Evolutionary conservation across 768 basidiomycete genomes (phyloP), one percentile per base, ranked within the genome.

Genomic region (Termitomyces sp.): DNA sequence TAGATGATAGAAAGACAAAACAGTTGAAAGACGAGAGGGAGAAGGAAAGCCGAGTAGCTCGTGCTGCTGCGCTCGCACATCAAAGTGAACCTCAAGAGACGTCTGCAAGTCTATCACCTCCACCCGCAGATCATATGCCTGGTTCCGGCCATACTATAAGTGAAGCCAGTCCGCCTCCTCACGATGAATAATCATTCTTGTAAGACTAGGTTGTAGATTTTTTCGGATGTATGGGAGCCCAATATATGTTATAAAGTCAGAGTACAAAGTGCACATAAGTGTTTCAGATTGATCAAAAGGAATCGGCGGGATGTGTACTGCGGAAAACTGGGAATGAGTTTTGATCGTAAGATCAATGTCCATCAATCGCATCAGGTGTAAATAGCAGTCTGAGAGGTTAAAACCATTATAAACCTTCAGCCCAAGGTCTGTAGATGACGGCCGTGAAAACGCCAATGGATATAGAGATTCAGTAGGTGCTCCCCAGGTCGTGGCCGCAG

Each of bases 1-100:
- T 91, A 65, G 92, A 94, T 48, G 92, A 94, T 66, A 80, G 92
- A 52, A 86, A 77, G 65, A 70, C 73, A 1, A 86, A 84, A 64
- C 68, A 71, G 63, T 53, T 79, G 58, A 70, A 69, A 8, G 84
- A 90, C 58, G 74, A 86, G 63, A 75, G 82, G 61, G 90, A 92
- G 60, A 79, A 71, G 66, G 73, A 82, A 59, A 72, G 68, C 51
- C 72, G 83, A 45, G 73, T 65, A 55, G 79, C 78, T 44, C 73
- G 76, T 48, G 73, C 68, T 40, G 69, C 64, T 3, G 66, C 64
- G 7, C 67, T 65, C 35, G 66, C 68, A 8, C 57, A 59, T 24
- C 60, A 51, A 44, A 64, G 63, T 44, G 60, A 56, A 52, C 51
- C 55, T 54, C 60, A 20, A 41, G 59, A 58, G 59, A 20, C 50